Evolutionary conservation across 1,139 yeast genomes (phyloP).

Genomic region (Candida tropicalis): DNA sequence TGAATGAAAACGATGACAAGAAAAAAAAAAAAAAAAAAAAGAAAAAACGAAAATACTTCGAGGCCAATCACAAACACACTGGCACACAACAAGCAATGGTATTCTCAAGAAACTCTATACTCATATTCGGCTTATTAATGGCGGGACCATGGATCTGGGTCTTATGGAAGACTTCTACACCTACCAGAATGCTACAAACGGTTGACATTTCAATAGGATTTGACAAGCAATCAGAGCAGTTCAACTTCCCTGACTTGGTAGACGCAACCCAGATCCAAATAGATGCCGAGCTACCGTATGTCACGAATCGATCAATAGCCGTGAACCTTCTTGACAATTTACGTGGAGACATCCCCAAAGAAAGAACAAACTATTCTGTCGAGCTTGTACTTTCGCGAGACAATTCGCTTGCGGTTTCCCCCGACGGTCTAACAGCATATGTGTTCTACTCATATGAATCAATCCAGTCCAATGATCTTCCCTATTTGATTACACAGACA

Average conservation of each 20-base stretch:
- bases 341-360: constrained; percentile 1
- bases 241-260: constrained; percentile 50
- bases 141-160: neutral
- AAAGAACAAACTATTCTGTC: constrained; percentile 22
- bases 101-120: neutral
- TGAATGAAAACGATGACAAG: neutral
- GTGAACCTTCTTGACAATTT: constrained; percentile 24
- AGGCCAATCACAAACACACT: too few species aligned
- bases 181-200: neutral
- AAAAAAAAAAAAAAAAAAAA: neutral
- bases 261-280: constrained; percentile 47
- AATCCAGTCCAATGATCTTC: constrained; percentile 44
- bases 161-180: too few species aligned
- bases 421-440: constrained; percentile 43
- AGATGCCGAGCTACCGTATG: constrained; percentile 22
- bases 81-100: too few species aligned
- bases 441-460: constrained; percentile 30
- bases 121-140: neutral
- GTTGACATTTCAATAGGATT: constrained; percentile 34
- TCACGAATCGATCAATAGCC: constrained; percentile 16
- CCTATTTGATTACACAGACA: constrained; percentile 40
- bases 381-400: constrained; percentile 31
- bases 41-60: neutral
- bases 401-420: constrained; percentile 40
- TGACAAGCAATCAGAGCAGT: constrained; percentile 34